phyloP scores from a whole-genome alignment of 345 rosid species.

The Gossypium herbaceum region DNA sequence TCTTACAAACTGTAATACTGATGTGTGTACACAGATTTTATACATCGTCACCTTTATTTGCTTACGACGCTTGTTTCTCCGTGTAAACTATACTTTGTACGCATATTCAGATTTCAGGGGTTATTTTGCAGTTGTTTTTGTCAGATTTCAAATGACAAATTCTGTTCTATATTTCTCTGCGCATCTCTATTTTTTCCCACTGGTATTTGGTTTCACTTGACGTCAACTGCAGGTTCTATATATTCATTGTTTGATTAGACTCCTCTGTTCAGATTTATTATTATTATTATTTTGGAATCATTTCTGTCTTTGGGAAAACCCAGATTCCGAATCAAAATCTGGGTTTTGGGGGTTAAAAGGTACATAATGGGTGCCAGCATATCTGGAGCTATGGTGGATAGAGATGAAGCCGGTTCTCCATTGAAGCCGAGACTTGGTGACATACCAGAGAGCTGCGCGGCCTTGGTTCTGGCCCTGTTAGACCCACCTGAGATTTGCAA shows the following conservation, averaged over 20 bases:
- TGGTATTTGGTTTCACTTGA: constrained; percentile 8
- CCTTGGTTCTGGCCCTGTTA: constrained; percentile 40
- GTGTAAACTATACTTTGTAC: neutral
- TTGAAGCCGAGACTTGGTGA: constrained; percentile 40
- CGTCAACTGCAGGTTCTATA: neutral
- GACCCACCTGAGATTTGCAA: constrained; percentile 57
- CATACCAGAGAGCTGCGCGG: constrained; percentile 63
- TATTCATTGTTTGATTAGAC: neutral
- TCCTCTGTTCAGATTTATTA: neutral
- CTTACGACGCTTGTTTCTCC: neutral
- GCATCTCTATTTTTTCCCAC: neutral
- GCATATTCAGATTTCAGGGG: neutral
- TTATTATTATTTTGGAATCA: no score
- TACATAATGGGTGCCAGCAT: constrained; percentile 12
- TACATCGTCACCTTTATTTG: neutral
- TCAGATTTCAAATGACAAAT: constrained; percentile 6
- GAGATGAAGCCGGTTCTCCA: constrained; percentile 19
- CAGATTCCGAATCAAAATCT: neutral
- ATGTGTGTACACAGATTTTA: neutral
- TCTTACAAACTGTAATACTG: neutral
- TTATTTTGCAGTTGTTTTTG: neutral
- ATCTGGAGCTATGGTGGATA: neutral
- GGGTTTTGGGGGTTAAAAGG: neutral
- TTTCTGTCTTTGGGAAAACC: neutral
- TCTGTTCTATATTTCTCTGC: neutral